Evolutionary conservation across 2,329 filamentous ascomycete species (phyloP), one percentile per base, ranked within the genome.

Genomic region (Penicillium paneum): DNA sequence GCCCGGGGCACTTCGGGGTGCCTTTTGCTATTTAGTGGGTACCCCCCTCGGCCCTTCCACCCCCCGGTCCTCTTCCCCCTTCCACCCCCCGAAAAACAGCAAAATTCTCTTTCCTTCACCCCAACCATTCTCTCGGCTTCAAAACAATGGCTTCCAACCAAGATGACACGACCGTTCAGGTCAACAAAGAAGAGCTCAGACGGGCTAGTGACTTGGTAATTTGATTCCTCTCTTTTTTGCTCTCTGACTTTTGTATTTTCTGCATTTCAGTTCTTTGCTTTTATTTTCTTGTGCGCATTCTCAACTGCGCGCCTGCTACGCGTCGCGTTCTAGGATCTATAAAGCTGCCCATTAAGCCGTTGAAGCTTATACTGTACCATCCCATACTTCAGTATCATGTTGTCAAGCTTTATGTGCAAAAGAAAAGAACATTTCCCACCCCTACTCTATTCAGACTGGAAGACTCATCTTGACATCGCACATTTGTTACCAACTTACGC

Each of bases 201-300:
- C 82, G 87, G 69, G 90, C 91, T 45, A 84, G 90, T 67, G 90
- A 95, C 71, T 87, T 85, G 71, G 91, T 95, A 86, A 42, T 82
- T 89, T 79, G 52, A 43, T 51, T 47, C 48, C 53, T 54, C 60
- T 52, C 56, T 19, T 39, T 39, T 11, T 26, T 43, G 39, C 46
- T 51, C 50, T 29, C 12, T 34, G 29, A 17, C 10, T 48, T 41
- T 52, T 12, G 13, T 56, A 49, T 58, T 41, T 57, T 52, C 60
- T 48, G 60, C 58, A 43, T 51, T 54, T 46, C 35, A 29, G 44
- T 36, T 54, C 15, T 44, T 41, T 53, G 58, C 58, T 39, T 24
- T 5, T 24, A 5, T 24, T 24, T 49, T 53, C 49, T 48, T 44
- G 47, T 50, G 49, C 31, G 41, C 28, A 52, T 41, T 19, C 15